These are phyloP conservation scores for Puccinia sorghi DNA, from an alignment of 1,284 basidiomycete genomes.

Conservation along the genomic window DNA sequence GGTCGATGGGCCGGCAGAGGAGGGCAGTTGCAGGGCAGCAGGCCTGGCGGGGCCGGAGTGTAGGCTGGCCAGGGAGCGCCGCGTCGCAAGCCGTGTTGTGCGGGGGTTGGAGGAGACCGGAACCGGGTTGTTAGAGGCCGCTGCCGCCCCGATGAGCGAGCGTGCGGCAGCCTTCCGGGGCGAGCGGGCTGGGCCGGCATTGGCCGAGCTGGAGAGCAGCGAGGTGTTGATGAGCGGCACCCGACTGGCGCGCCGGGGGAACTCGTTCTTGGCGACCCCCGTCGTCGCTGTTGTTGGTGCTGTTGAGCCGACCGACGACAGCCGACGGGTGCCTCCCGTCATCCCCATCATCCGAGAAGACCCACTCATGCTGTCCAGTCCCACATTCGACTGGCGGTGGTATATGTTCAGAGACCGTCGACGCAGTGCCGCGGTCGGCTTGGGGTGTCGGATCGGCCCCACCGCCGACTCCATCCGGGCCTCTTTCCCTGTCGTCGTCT, in stretches of 20 bases:
- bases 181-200: not conserved
- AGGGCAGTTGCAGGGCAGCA: not conserved
- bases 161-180: not conserved
- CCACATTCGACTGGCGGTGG: conserved; percentile 9
- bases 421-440: conserved; percentile 2
- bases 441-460: conserved; percentile 25
- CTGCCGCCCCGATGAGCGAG: not conserved
- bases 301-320: not conserved
- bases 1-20: not conserved
- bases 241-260: conserved; percentile 10
- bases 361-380: not conserved
- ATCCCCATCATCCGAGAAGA: not conserved
- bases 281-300: not conserved
- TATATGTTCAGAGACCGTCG: conserved; percentile 26
- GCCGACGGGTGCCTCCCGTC: not conserved
- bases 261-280: not conserved
- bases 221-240: conserved; percentile 18
- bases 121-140: not conserved
- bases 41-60: not conserved
- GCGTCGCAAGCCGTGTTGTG: not conserved
- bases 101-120: not conserved
- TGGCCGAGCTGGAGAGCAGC: conserved; percentile 2
- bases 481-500: conserved; percentile 1
- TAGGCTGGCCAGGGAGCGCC: not conserved
- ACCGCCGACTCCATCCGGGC: conserved; percentile 4